Conservation (phyloP, 331 rosid species). For the Dryas integrifolia region DNA sequence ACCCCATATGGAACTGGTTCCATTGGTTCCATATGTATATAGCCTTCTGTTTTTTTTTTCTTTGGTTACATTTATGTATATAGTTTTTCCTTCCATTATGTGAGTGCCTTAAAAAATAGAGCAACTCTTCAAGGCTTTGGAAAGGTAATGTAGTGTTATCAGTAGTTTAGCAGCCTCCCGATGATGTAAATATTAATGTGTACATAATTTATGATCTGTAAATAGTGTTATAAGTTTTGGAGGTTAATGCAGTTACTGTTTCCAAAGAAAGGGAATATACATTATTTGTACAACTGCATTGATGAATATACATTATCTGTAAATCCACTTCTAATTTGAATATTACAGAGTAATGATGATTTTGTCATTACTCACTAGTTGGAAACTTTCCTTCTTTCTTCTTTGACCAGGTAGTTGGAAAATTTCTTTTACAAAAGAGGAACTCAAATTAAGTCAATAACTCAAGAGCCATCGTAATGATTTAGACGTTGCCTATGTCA, state of each 20-base stretch:
- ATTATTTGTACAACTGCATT: too few species aligned
- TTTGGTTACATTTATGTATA: not conserved
- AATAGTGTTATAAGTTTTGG: not conserved
- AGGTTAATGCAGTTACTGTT: not conserved
- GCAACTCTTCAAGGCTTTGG: not conserved
- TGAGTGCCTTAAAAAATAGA: not conserved
- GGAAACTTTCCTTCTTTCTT: too few species aligned
- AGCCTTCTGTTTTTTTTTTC: not conserved
- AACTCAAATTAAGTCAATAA: too few species aligned
- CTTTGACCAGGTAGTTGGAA: too few species aligned
- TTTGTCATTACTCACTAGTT: too few species aligned
- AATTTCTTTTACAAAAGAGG: too few species aligned
- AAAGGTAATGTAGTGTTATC: not conserved
- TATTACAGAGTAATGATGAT: too few species aligned
- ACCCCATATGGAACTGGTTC: not conserved
- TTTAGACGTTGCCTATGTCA: too few species aligned
- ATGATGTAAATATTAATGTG: not conserved
- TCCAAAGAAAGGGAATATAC: too few species aligned
- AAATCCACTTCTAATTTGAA: too few species aligned
- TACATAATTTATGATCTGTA: not conserved
- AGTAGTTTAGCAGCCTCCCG: conserved; percentile 3
- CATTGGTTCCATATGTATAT: not conserved
- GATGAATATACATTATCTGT: too few species aligned
- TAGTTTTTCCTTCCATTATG: not conserved
- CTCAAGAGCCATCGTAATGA: too few species aligned